Evolutionary conservation across 345 rosid species (phyloP), one percentile per base, ranked within the genome.

Genomic region (Ailanthus altissimus): DNA sequence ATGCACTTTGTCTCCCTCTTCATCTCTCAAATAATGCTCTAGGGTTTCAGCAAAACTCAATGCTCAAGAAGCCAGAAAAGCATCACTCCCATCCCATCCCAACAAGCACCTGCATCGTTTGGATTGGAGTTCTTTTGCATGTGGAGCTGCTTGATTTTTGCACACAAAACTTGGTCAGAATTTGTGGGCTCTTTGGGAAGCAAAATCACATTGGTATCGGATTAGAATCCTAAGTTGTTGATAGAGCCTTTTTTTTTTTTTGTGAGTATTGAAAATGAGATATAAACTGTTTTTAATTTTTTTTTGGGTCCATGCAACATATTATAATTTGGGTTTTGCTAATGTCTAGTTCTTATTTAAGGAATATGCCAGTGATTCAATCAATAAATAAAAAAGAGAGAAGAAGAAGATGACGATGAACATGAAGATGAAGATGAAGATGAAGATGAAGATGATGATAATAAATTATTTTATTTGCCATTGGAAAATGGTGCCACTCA

Each of bases 1-100:
- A 69, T 70, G 87, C 83, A 76, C n/a, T 8, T 77, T 84, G 87
- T 84, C 89, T 77, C 64, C 83, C 2, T 58, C 65, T 21, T 13
- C 40, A 13, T 66, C 70, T 68, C 59, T 66, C 63, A 21, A 46
- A 64, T 69, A 64, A 59, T 51, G 74, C 62, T 69, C 79, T 81
- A 77, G 71, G 79, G 82, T 76, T 86, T 80, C 23, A 18, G 83
- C 80, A 80, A 82, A 80, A 86, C 78, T 67, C 84, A 83, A 78
- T 74, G 59, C 25, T 83, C 80, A 67, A 84, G 69, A 86, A 76
- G 78, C 85, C 82, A 83, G 36, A 70, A 75, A 75, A 45, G 47
- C 43, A 54, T 46, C 16, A 58, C 26, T 18, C 46, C 77, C 76
- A 76, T 70, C 38, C 38, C 38, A 32, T 32, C 38, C 38, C 38